A percentile compares a stretch with the other conserved stretches of the same genome.
phyloP scores from a whole-genome alignment of 73 alveolate genomes.

The Tetrahymena borealis region DNA sequence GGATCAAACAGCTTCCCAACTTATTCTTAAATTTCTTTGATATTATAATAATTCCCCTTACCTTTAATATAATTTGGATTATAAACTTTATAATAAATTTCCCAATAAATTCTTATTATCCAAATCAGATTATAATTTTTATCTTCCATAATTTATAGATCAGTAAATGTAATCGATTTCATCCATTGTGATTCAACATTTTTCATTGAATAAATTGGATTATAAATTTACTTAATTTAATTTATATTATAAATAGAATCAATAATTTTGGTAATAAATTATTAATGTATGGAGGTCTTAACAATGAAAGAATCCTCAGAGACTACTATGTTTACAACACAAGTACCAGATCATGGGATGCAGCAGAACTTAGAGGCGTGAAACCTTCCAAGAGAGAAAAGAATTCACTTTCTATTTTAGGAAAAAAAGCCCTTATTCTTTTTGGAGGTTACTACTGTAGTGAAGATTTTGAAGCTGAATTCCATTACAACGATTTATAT shows the following conservation, averaged over 20 bases:
- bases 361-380: conserved; percentile 37
- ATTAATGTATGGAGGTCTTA: conserved; percentile 47
- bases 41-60: no score
- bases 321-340: conserved; percentile 49
- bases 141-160: no score
- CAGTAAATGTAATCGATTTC: no score
- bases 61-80: no score
- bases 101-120: background rate
- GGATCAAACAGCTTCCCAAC: no score
- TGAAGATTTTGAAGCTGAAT: conserved; percentile 31
- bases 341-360: conserved; percentile 23
- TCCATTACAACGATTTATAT: conserved; percentile 33
- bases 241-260: background rate
- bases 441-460: conserved; percentile 44
- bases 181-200: background rate
- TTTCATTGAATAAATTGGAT: background rate
- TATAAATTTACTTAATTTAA: background rate
- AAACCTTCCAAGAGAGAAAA: conserved; percentile 47
- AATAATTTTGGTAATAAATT: conserved; percentile 37
- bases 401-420: conserved; percentile 17
- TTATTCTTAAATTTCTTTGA: no score
- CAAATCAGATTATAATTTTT: no score
- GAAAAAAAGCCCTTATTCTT: background rate
- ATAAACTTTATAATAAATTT: background rate
- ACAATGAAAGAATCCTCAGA: conserved; percentile 26